Conservation (phyloP, 495 filamentous ascomycete genomes). For the Jackrogersella multiformis region DNA sequence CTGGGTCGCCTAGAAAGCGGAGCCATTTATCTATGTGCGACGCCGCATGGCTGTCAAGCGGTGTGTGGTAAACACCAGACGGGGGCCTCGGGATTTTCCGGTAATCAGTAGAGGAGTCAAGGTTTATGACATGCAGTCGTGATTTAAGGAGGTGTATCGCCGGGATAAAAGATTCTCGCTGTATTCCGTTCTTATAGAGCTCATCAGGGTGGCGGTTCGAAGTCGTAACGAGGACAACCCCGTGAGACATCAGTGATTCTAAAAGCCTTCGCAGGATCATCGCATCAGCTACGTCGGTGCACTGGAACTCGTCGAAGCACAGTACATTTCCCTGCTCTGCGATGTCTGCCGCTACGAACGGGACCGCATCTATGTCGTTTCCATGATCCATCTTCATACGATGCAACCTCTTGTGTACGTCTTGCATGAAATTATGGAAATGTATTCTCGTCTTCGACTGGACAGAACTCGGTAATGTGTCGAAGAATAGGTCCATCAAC, state of each 20-base stretch:
- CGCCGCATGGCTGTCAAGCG: conserved; percentile 77
- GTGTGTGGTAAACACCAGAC: conserved; percentile 88
- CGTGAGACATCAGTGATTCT: conserved; percentile 90
- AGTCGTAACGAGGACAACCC: conserved; percentile 94
- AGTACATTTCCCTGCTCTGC: conserved; percentile 85
- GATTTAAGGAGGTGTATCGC: conserved; percentile 91
- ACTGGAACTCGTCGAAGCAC: conserved; percentile 99
- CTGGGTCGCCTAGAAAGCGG: conserved; percentile 85
- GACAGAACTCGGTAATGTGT: conserved; percentile 85
- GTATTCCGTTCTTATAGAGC: conserved; percentile 97
- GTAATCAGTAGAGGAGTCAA: conserved; percentile 96
- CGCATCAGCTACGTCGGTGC: conserved; percentile 97
- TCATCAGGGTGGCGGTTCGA: conserved; percentile 97
- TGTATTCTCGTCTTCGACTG: conserved; percentile 91
- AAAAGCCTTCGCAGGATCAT: conserved; percentile 94
- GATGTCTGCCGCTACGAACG: conserved; percentile 92
- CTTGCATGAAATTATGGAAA: conserved; percentile 99
- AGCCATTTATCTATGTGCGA: conserved; percentile 95
- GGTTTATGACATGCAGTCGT: conserved; percentile 85
- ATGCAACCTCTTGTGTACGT: conserved; percentile 92
- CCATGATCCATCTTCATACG: conserved; percentile 88
- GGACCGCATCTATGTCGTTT: conserved; percentile 89
- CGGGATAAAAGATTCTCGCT: conserved; percentile 92
- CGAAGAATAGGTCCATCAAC: conserved; percentile 99
- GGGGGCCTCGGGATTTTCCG: conserved; percentile 94